Base-by-base conservation (phyloP, 106 monocot species). In the Platanthera guangdongensis region DNA sequence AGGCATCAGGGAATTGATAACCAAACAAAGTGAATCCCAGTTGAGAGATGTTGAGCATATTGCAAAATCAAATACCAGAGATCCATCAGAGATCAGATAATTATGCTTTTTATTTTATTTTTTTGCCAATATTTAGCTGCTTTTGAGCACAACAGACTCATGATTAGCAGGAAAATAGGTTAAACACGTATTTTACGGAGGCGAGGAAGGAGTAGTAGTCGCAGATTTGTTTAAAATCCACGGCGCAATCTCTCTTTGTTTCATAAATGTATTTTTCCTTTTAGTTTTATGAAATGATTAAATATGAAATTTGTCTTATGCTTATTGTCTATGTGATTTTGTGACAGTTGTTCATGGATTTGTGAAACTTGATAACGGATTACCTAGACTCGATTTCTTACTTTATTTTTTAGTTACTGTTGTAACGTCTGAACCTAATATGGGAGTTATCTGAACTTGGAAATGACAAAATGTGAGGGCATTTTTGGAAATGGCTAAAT, bases 1-100 rank as follows among this genome's bases (percentile, higher is more conserved):
- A 57, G 82, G 87, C 49, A 81, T 90, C 51, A 90, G 80, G 73
- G 88, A 93, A 50, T 57, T 68, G 18, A 71, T 96, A 52, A 80
- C 89, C 53, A 80, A 60, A 18, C 80, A 80, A 57, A 68, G 82
- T 55, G 86, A 57, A 14, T 70, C 77, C 28, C 77, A 75, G 9
- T 50, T 72, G 5, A 10, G 9, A 68, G 78, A 78, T 52, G 5
- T 53, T 71, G 70, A 54, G 6, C 70, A 71, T 30, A 65, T 14
- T 50, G 54, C 70, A 54, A 76, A 79, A 57, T 77, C 51, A 63
- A 18, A 63, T 18, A 62, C 51, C 10, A 51, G 57, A 78, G 74
- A 53, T 30, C 1, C 76, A 15, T 78, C 68, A 52, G 78, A 51
- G 19, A 47, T 57, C 52, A 76, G 60, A 74, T 74, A 57, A 57